These are phyloP conservation scores for Fusarium sp. DNA, from an alignment of 2,329 filamentous ascomycete genomes.

Conservation along the genomic window DNA sequence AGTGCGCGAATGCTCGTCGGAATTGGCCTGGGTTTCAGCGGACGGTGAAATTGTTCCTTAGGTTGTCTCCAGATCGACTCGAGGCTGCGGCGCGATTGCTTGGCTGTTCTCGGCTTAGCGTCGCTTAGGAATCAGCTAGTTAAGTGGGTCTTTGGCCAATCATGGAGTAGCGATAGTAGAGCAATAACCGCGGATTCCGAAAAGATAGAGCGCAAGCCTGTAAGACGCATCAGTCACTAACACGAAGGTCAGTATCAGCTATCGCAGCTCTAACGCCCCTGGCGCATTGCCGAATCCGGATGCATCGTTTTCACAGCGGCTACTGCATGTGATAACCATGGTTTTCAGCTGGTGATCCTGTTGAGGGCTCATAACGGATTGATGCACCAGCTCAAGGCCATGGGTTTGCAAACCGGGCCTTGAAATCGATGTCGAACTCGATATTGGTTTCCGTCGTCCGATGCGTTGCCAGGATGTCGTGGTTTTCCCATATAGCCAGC, in stretches of 20 bases:
- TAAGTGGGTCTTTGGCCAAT: constrained; percentile 38
- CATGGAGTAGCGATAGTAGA: constrained; percentile 18
- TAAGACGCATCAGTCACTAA: neutral
- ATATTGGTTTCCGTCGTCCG: neutral
- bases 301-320: neutral
- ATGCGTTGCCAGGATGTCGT: neutral
- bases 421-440: neutral
- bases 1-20: constrained; percentile 43
- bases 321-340: constrained; percentile 26
- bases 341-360: neutral
- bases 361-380: neutral
- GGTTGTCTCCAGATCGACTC: constrained; percentile 34
- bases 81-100: constrained; percentile 35
- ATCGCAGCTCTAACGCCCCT: constrained; percentile 2
- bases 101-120: constrained; percentile 46
- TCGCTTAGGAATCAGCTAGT: constrained; percentile 32
- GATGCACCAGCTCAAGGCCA: neutral
- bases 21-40: constrained; percentile 47
- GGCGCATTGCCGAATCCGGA: neutral
- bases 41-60: constrained; percentile 42
- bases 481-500: neutral
- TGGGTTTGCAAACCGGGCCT: neutral
- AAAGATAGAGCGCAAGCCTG: neutral
- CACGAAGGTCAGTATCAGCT: neutral
- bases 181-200: neutral